Evolutionary conservation across 805 yeast species (phyloP), one percentile per base, ranked within the genome.

Genomic region (Pichia pseudocactophila): DNA sequence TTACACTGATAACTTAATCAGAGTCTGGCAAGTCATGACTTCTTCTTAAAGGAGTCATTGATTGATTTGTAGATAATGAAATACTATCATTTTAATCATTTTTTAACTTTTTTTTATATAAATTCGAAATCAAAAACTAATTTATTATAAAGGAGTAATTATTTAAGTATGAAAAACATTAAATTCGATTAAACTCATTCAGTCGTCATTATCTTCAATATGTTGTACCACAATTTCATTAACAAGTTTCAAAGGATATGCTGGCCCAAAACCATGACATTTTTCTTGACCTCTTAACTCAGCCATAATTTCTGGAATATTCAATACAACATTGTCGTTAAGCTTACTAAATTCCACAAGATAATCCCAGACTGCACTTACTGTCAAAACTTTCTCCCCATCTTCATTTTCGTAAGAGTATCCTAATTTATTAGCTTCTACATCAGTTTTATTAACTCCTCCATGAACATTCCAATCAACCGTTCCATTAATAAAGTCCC

Each of bases 1-100:
- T 80, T 92, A 92, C 96, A 89, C 97, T 66, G 99, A 92, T 76
- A 86, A 86, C 80, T 80, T 84, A 69, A 90, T 92, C 80, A 90
- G 99, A 78, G 99, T 92, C 73, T 92, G 98, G 98, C 97, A 92
- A 82, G 96, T 92, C 64, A 92, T 92, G 97, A 86, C 94, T 74
- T 73, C 81, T 55, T 62, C 64, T 20, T 46, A 48, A 28, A 28
- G 31, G 11, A 28, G 31, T 28, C 31, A 13, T 28, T 28, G 31
- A 28, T 28, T 12, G 6, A 5, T 28, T 4, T 13, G 11, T 53
- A 7, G 13, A 11, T 12, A 28, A 28, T 65, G 63, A 59, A 48
- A 56, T 42, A 41, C 40, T 36, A 35, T 34, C 36, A 37, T 15
- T 34, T 32, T 17, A 32, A 19, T n/a, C 35, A 32, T 32, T 32